phyloP scores from a whole-genome alignment of 768 basidiomycete species.

The Myochromella boudieri region DNA sequence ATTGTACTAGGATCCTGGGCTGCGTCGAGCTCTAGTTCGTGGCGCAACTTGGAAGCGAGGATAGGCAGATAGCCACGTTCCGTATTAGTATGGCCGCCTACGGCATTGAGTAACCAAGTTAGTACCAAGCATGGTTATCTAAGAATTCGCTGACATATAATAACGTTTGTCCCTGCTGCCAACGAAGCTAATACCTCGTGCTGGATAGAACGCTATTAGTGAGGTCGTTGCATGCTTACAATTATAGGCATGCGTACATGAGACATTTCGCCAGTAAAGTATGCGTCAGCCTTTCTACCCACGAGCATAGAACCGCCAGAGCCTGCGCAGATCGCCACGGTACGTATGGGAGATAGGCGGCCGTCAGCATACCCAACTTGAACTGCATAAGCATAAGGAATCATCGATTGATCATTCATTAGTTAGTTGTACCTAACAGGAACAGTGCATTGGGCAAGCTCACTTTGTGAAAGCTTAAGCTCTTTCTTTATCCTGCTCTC shows the following conservation, averaged over 20 bases:
- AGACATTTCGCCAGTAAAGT: slow-evolving; percentile 90
- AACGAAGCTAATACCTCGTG: slow-evolving; percentile 86
- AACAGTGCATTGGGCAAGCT: slow-evolving; percentile 21
- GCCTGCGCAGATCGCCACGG: slow-evolving; percentile 90
- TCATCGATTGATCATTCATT: slow-evolving; percentile 21
- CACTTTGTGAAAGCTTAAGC: slow-evolving; percentile 61
- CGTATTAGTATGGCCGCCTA: slow-evolving; percentile 92
- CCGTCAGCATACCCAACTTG: slow-evolving; percentile 59
- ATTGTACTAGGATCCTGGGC: slow-evolving; percentile 31
- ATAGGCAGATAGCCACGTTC: slow-evolving; percentile 89
- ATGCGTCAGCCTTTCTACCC: slow-evolving; percentile 77
- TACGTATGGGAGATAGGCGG: slow-evolving; percentile 40
- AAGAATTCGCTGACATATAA: slow-evolving; percentile 67
- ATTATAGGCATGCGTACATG: slow-evolving; percentile 54
- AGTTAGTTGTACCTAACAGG: slow-evolving; percentile 2
- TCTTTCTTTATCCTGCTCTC: slow-evolving; percentile 69
- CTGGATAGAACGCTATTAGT: slow-evolving; percentile 38
- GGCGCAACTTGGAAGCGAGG: slow-evolving; percentile 62
- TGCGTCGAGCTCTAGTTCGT: slow-evolving; percentile 43
- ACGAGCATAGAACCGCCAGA: slow-evolving; percentile 78
- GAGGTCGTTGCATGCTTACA: slow-evolving; percentile 3
- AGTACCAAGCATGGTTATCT: slow-evolving; percentile 21
- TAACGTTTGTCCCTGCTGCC: slow-evolving; percentile 73
- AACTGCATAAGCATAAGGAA: slow-evolving; percentile 41
- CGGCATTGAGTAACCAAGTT: slow-evolving; percentile 3